phyloP scores from a whole-genome alignment of 257 asterid species.

The Gentiana straminea region DNA sequence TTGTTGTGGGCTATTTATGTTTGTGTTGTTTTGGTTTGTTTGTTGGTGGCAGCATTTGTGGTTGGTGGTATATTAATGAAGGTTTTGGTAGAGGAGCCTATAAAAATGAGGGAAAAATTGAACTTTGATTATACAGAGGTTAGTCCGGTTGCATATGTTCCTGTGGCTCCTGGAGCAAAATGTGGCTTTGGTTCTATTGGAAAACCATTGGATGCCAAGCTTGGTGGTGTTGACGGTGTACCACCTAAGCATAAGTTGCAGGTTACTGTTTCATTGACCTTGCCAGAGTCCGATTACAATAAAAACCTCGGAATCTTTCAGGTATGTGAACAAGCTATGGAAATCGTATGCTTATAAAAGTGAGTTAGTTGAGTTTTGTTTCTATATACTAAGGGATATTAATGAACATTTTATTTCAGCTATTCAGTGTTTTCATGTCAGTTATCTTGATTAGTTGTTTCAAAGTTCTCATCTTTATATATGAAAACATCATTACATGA shows the following conservation, averaged over 20 bases:
- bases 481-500: no score
- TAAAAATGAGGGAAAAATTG: slow-evolving; percentile 45
- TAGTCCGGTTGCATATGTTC: slow-evolving; percentile 75
- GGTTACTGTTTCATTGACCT: slow-evolving; percentile 48
- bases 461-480: no score
- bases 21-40: slow-evolving; percentile 49
- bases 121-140: slow-evolving; percentile 81
- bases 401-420: no score
- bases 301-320: slow-evolving; percentile 85
- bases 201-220: slow-evolving; percentile 24
- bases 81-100: slow-evolving; percentile 62
- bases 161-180: slow-evolving; percentile 27
- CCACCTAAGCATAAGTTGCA: slow-evolving; percentile 67
- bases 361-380: no score
- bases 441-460: no score
- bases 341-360: background rate
- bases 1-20: slow-evolving; percentile 78
- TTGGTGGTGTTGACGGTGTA: slow-evolving; percentile 35
- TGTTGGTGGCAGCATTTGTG: slow-evolving; percentile 58
- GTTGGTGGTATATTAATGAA: slow-evolving; percentile 51
- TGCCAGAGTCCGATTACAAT: slow-evolving; percentile 87
- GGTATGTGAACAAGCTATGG: slow-evolving; percentile 29
- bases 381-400: no score
- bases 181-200: slow-evolving; percentile 27
- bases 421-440: no score